A percentile compares a stretch with the other conserved stretches of the same genome.
Conservation (phyloP, 2,329 filamentous ascomycete species). For the Amauroascus verrucosus region DNA sequence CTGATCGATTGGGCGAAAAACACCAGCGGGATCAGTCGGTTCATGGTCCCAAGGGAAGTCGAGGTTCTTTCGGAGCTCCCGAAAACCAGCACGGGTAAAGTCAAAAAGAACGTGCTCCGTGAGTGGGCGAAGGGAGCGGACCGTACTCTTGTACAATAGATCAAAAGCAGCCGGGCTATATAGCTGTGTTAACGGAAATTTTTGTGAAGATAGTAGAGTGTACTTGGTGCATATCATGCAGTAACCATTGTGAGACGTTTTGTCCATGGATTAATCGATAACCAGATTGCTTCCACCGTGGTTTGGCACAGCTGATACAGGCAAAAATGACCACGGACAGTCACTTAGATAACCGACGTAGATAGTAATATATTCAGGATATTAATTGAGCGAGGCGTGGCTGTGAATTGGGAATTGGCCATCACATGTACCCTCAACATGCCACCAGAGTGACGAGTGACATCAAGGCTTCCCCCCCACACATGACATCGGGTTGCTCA, state of each 20-base stretch:
- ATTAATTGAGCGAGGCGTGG: background rate
- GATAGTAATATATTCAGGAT: background rate
- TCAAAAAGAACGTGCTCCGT: constrained; percentile 86
- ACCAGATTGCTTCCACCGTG: too few relatives aligned
- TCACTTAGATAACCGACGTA: too few relatives aligned
- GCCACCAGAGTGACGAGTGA: background rate
- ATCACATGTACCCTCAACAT: background rate
- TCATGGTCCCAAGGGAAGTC: constrained; percentile 68
- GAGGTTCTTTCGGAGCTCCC: constrained; percentile 80
- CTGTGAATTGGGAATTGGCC: background rate
- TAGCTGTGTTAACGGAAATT: too few relatives aligned
- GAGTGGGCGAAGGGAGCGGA: constrained; percentile 63
- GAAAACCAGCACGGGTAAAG: constrained; percentile 94
- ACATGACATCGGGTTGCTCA: background rate
- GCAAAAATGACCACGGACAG: too few relatives aligned
- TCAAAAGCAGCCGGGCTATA: background rate
- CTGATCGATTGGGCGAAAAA: constrained; percentile 80
- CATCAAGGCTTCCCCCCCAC: constrained; percentile 3
- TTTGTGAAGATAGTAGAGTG: too few relatives aligned
- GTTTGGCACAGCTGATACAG: background rate
- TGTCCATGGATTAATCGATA: background rate
- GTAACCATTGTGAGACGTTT: too few relatives aligned
- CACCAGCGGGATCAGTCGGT: constrained; percentile 70
- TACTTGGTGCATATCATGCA: too few relatives aligned
- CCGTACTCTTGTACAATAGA: constrained; percentile 18